Evolutionary conservation across 2,329 filamentous ascomycete genomes (phyloP), one percentile per base, ranked within the genome.

Genomic region (Nannizziopsis barbatae): DNA sequence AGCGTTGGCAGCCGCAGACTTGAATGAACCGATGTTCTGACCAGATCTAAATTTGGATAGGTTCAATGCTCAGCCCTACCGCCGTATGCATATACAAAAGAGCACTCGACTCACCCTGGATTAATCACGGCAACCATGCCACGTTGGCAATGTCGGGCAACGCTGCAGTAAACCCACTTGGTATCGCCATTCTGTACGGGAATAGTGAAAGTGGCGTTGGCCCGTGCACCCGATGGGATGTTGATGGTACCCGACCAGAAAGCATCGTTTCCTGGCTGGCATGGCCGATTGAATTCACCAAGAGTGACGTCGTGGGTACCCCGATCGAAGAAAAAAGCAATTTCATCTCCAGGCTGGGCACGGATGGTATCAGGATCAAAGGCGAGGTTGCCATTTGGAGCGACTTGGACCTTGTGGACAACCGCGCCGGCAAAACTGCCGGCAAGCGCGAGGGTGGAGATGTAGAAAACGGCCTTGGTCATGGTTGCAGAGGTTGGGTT

Each of bases 51-150:
- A 45, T 45, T 20, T 14, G 30, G 20, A 5, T 3, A 8, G 36
- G 17, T 32, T 47, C 39, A 33, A 27, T 9, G 7, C 22, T 27
- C 3, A 3, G 22, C 22, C 7, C 22, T 27, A 7, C 22, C 22
- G 22, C 22, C 22, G n/a, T n/a, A n/a, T n/a, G n/a, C n/a, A n/a
- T n/a, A 27, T 27, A 7, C 22, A 27, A 27, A 27, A 7, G 22
- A 27, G 22, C 22, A 27, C 35, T 40, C 10, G 37, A 47, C 53
- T 52, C 47, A 64, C 64, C 71, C 68, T 48, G 70, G 68, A 50
- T 77, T 77, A 35, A 77, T 67, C 5, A 74, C 66, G 61, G 74
- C 68, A 22, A 72, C 67, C 64, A 76, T 75, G 6, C 73, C 74
- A 7, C 56, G 57, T 55, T 74, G 69, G 40, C 75, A 76, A 50